Evolutionary conservation across 1,139 yeast genomes (phyloP).

Genomic region (Taiozyma sp.): DNA sequence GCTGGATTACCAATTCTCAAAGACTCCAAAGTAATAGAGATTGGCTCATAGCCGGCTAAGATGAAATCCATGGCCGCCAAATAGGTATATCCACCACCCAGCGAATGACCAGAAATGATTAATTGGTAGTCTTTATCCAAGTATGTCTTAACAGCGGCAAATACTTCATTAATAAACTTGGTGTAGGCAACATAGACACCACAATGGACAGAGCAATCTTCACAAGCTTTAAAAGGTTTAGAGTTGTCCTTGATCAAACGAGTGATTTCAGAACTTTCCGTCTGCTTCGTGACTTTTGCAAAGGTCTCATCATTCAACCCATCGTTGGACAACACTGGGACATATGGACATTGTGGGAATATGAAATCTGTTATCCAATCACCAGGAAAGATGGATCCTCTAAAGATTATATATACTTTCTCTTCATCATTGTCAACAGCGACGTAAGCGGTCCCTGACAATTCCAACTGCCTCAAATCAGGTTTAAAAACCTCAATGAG

Average conservation of each 20-base stretch:
- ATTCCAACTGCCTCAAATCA: conserved; percentile 27
- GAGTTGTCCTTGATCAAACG: not conserved
- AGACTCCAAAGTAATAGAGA: conserved; percentile 56
- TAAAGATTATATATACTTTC: conserved; percentile 40
- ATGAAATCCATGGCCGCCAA: conserved; percentile 58
- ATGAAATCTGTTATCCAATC: conserved; percentile 57
- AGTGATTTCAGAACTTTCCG: not conserved
- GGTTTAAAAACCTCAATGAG: conserved; percentile 4
- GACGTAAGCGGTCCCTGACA: conserved; percentile 35
- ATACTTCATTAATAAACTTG: conserved; percentile 33
- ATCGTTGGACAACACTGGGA: conserved; percentile 8
- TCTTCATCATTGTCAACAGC: conserved; percentile 37
- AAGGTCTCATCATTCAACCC: conserved; percentile 3
- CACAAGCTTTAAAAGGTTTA: conserved; percentile 8
- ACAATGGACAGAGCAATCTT: conserved; percentile 50
- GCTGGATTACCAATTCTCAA: conserved; percentile 55
- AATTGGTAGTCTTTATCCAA: conserved; percentile 39
- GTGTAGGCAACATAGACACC: conserved; percentile 46
- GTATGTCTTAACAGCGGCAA: conserved; percentile 30
- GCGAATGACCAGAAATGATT: conserved; percentile 65
- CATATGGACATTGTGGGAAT: conserved; percentile 18
- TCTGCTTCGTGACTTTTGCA: not conserved
- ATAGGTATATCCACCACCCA: conserved; percentile 68
- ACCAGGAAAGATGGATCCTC: conserved; percentile 55
- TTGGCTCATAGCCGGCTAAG: conserved; percentile 45